A percentile compares a stretch with the other conserved stretches of the same genome.
Conservation (phyloP, 2,329 filamentous ascomycete species). For the Pseudogymnoascus sp. region DNA sequence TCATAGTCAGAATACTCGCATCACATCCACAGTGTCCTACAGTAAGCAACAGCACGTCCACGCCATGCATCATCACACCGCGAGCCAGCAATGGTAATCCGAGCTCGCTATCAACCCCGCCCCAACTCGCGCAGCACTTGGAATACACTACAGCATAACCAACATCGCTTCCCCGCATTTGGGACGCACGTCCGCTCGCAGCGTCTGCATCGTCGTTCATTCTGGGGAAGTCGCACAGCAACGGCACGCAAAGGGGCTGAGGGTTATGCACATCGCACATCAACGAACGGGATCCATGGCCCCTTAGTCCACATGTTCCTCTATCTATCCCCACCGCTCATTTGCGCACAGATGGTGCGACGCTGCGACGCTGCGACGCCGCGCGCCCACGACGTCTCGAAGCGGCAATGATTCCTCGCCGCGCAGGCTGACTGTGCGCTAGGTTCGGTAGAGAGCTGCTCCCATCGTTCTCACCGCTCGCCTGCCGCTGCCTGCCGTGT, state of each 20-base stretch:
- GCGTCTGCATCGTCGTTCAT: neutral
- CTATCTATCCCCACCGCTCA: neutral
- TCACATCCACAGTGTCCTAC: neutral
- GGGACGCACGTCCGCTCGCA: neutral
- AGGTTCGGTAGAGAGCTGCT: neutral
- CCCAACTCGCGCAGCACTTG: neutral
- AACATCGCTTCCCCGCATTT: neutral
- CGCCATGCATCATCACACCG: neutral
- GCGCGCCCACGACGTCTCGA: neutral
- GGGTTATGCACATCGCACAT: slow-evolving; percentile 1
- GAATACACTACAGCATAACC: neutral
- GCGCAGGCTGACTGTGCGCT: neutral
- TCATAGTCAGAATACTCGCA: neutral
- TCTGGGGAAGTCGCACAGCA: neutral
- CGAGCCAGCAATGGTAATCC: neutral
- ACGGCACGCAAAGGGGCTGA: neutral
- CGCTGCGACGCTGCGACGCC: neutral
- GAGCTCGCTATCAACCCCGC: neutral
- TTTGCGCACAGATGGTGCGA: neutral
- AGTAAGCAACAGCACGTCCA: neutral
- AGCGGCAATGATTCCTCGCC: neutral
- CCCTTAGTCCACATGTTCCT: neutral
- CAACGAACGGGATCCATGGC: neutral
- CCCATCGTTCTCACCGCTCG: neutral
- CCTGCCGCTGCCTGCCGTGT: neutral